These are phyloP conservation scores for Parasarocladium wereldwijsianum DNA, from an alignment of 2,329 filamentous ascomycete species.

Conservation along the genomic window DNA sequence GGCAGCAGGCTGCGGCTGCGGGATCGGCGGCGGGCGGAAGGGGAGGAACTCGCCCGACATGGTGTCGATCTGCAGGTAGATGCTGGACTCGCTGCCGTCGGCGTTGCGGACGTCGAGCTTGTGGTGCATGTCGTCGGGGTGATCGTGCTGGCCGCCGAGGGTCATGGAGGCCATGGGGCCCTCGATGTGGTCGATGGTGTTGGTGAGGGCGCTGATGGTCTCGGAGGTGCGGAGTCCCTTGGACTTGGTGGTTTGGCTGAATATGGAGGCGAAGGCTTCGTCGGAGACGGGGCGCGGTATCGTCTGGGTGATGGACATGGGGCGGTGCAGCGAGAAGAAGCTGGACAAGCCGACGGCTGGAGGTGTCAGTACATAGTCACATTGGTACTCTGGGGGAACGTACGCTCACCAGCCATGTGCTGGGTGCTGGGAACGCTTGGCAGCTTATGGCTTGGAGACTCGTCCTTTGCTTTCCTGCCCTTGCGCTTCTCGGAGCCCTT, in stretches of 20 bases:
- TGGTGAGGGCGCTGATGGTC: constrained; percentile 53
- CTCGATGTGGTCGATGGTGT: constrained; percentile 44
- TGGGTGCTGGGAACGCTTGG: constrained; percentile 64
- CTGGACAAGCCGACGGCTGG: constrained; percentile 75
- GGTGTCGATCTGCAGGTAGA: constrained; percentile 53
- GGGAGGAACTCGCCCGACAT: constrained; percentile 60
- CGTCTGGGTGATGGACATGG: constrained; percentile 74
- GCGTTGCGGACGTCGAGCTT: constrained; percentile 39
- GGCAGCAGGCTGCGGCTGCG: constrained; percentile 39
- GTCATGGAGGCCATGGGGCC: constrained; percentile 39
- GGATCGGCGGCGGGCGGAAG: constrained; percentile 74
- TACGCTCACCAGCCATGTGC: constrained; percentile 55
- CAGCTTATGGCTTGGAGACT: constrained; percentile 38
- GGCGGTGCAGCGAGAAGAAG: constrained; percentile 92
- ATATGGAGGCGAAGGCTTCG: constrained; percentile 74
- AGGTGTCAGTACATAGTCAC: constrained; percentile 8
- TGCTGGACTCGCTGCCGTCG: constrained; percentile 40
- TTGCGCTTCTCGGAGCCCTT: constrained; percentile 41
- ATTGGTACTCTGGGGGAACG: constrained; percentile 9
- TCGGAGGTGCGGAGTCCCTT: constrained; percentile 37
- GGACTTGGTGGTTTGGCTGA: constrained; percentile 38
- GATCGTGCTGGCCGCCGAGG: constrained; percentile 26
- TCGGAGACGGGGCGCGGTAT: constrained; percentile 59
- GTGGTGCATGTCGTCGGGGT: constrained; percentile 28
- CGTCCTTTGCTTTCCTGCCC: constrained; percentile 38